These are phyloP conservation scores for Hordeum vulgare DNA, from an alignment of 176 grass and related monocot species.

Conservation along the genomic window MorexV3_pseudomolecules_assembly NC_058522.1:334596277-334596776, in stretches of 20 bases:
- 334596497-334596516: conserved; percentile 54
- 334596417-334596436: conserved; percentile 57
- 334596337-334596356: conserved; percentile 49
- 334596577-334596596: conserved; percentile 78
- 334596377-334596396: conserved; percentile 67
- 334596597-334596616: conserved; percentile 35
- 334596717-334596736: conserved; percentile 45
- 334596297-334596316: conserved; percentile 45
- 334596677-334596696: conserved; percentile 65
- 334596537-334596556: conserved; percentile 56
- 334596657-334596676: conserved; percentile 80
- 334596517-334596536: conserved; percentile 65
- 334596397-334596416: conserved; percentile 63
- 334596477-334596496: conserved; percentile 66
- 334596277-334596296: conserved; percentile 44
- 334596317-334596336: conserved; percentile 43
- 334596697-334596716: conserved; percentile 66
- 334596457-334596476: conserved; percentile 31
- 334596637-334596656: conserved; percentile 49
- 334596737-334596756: conserved; percentile 15
- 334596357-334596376: conserved; percentile 72
- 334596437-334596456: conserved; percentile 62
- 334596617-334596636: conserved; percentile 26
- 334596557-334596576: conserved; percentile 70
- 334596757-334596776: conserved; percentile 43